Conservation (phyloP, 2,329 filamentous ascomycete species). For the Xylaria digitata region DNA sequence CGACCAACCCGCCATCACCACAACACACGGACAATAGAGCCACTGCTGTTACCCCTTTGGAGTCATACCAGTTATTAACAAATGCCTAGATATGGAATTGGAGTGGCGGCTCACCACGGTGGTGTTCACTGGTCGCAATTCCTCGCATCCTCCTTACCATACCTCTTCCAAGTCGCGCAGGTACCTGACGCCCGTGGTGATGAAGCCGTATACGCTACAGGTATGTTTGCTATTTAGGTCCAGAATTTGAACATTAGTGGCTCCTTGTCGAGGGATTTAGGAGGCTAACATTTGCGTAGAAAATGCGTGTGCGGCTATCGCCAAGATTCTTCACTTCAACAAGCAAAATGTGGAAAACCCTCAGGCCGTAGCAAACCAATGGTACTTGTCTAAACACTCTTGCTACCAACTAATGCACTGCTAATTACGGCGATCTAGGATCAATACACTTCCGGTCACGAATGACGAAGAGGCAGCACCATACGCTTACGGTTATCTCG, state of each 20-base stretch:
- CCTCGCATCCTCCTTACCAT: constrained; percentile 80
- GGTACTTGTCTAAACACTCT: constrained; percentile 52
- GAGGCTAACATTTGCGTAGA: constrained; percentile 59
- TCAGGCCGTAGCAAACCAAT: constrained; percentile 81
- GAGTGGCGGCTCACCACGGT: constrained; percentile 93
- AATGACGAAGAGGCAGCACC: constrained; percentile 98
- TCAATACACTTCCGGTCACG: constrained; percentile 88
- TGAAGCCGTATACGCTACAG: constrained; percentile 93
- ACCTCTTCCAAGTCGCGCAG: constrained; percentile 85
- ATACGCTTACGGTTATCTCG: constrained; percentile 92
- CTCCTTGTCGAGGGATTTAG: neutral
- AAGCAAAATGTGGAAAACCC: constrained; percentile 78
- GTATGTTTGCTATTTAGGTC: constrained; percentile 35
- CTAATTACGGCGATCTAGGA: constrained; percentile 53
- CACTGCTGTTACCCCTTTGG: neutral
- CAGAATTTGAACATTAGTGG: neutral
- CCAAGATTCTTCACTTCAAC: constrained; percentile 96
- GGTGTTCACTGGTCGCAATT: constrained; percentile 90
- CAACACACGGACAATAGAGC: neutral
- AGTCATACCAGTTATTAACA: constrained; percentile 19
- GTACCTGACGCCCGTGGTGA: constrained; percentile 85
- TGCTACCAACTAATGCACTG: constrained; percentile 1
- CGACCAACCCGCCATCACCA: neutral
- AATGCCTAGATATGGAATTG: constrained; percentile 75
- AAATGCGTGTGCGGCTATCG: constrained; percentile 95